Evolutionary conservation across 2,329 filamentous ascomycete genomes (phyloP), one percentile per base, ranked within the genome.

Genomic region (Cryoendolithus antarcticus): DNA sequence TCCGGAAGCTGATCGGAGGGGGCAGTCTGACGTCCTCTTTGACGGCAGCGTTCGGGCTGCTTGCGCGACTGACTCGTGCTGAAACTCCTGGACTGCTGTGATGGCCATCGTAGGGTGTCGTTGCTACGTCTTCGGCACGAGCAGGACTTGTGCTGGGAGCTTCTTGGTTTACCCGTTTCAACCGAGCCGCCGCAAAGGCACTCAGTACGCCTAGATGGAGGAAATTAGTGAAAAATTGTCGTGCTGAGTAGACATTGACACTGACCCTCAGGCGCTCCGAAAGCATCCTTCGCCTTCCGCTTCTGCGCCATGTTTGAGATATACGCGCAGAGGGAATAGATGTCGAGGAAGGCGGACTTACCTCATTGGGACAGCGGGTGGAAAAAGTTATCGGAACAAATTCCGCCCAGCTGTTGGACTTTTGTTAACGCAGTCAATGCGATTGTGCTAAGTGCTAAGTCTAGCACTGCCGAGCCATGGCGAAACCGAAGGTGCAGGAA

Each of bases 231-330:
- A 9, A 4, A 34, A 24, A 3, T 30, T 28, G 3, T 4, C 24
- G 24, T 27, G 24, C 7, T 7, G 24, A 27, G 24, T 8, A 10
- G 8, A 9, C 7, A 9, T 8, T 15, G 12, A 15, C 8, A 21
- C 13, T 35, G 44, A 46, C 50, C 40, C 15, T 42, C 45, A 5
- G 35, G 13, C 36, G 36, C 42, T 7, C 51, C 48, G 43, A 59
- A 59, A 2, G 57, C 58, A 19, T 60, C 56, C 37, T 51, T 44
- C 2, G 54, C 56, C 43, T 54, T 58, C 38, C 56, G 44, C 41
- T 60, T 60, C 31, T 51, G 44, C 36, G 52, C 46, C 55, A 57
- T 57, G 29, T 37, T 35, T 33, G 1, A 28, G 1, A 27, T 9
- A 4, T 24, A 12, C 15, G n/a, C 21, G 21, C 24, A 28, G 32